These are phyloP conservation scores for Erysimum cheiri DNA, from an alignment of 441 rosid species.

Conservation along the genomic window DNA sequence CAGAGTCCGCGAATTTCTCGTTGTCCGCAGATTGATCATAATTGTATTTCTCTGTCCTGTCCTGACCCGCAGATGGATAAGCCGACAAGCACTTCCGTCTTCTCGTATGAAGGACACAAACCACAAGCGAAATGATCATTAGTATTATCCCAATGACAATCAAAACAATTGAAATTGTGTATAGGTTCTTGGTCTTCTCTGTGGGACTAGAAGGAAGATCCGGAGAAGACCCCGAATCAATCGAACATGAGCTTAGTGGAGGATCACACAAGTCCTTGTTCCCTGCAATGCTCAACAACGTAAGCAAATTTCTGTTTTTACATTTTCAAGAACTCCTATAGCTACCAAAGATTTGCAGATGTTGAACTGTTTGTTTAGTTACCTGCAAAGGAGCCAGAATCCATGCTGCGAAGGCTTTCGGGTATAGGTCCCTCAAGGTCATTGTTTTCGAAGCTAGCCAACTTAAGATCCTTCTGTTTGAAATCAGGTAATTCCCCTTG, in stretches of 20 bases:
- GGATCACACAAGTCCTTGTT: slow-evolving; percentile 67
- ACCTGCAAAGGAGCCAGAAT: slow-evolving; percentile 71
- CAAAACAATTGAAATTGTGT: slow-evolving; percentile 39
- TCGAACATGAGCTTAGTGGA: slow-evolving; percentile 60
- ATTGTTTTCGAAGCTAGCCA: slow-evolving; percentile 67
- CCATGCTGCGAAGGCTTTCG: slow-evolving; percentile 56
- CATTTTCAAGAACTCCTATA: slow-evolving; percentile 8
- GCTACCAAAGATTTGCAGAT: slow-evolving; percentile 1
- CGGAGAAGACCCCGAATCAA: neutral
- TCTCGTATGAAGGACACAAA: slow-evolving; percentile 35
- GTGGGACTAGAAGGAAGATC: slow-evolving; percentile 18
- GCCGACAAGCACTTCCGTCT: slow-evolving; percentile 26
- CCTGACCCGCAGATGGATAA: slow-evolving; percentile 39
- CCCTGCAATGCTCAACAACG: slow-evolving; percentile 50
- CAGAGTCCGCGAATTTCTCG: slow-evolving; percentile 31
- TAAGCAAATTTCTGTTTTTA: slow-evolving; percentile 9
- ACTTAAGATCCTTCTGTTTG: slow-evolving; percentile 46
- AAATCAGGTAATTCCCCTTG: slow-evolving; percentile 71
- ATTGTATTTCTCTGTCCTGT: slow-evolving; percentile 39
- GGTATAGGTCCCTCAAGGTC: slow-evolving; percentile 86
- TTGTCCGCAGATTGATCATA: neutral
- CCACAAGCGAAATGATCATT: slow-evolving; percentile 32
- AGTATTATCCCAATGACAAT: slow-evolving; percentile 36
- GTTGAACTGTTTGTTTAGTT: slow-evolving; percentile 24
- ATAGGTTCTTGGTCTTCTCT: slow-evolving; percentile 24